Evolutionary conservation across 352 stramenopile species (phyloP), one percentile per base, ranked within the genome.

Genomic region (Globisporangium carolinianum): DNA sequence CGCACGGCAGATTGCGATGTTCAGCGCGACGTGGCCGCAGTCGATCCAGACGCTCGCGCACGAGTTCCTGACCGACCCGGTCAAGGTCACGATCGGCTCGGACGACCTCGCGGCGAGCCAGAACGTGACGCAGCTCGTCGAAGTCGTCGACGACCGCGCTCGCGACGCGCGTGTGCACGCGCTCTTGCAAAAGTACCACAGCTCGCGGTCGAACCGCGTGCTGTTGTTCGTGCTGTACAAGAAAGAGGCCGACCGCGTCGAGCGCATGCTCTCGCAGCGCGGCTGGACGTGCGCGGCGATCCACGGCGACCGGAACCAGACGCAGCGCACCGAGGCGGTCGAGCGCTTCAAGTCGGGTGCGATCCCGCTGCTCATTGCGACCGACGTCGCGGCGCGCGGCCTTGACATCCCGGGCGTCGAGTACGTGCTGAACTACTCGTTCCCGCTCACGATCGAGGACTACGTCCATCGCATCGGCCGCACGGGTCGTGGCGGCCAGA

Each of bases 181-280:
- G 56, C 73, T 99, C n/a, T 69, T 99, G 53, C 68, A 91, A 55
- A 91, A 98, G 66, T 98, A 98, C 67, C 89, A 97, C 72, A 78
- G 69, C 57, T 87, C 69, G 62, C 88, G 69, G 66, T 93, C 71
- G 80, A 97, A 98, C 73, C 87, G 92, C 24, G 78, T 99, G 45
- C 71, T 99, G 37, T 71, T 99, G 3, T 99, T 99, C 71, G 96
- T 96, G 15, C 76, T 99, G 47, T 99, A 99, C 77, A 99, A 99
- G 86, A 99, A 99, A 69, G 97, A 99, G 68, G 96, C 95, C 3
- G 94, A 97, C 63, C 83, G 96, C 17, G 79, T 99, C 41, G 96
- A 99, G 71, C 73, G 76, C 37, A 96, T 94, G 62, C 76, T 99
- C 51, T 76, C 88, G 48, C 79, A 95, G 58, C 85, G 94, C 51